Base-by-base conservation (phyloP, 176 grass and related monocot species). In the Juncus effusus region DNA sequence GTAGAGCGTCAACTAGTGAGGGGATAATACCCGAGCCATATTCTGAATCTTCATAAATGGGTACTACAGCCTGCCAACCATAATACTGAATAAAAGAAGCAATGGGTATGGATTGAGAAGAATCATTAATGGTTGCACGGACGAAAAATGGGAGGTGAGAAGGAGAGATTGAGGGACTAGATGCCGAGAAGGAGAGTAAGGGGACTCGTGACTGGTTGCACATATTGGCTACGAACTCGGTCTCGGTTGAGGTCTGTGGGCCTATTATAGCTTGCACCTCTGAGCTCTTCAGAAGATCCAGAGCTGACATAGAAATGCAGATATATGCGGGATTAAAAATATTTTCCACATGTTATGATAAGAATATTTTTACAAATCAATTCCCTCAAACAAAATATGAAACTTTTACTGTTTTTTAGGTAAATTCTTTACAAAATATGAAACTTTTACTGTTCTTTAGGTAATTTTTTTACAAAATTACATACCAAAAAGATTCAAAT, bases 231-330 rank as follows among this genome's bases (percentile, higher is more conserved):
- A 89, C 85, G 78, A 94, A 86, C 16, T 50, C 59, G 7, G 82
- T 45, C 64, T 83, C 73, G 3, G 51, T 10, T 1, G 82, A 80
- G 7, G 69, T 78, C 28, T 5, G 6, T 0, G 82, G 73, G 3
- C 90, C 85, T 37, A 94, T 75, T 55, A 94, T 80, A 39, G 82
- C 82, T 15, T 83, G 82, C 55, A 85, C 85, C 35, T 89, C 59
- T 10, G 10, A 56, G 45, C 85, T 83, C 60, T 72, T 85, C 54
- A 94, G 41, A 10, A 94, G 51, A 57, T 85, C 90, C 59, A 94
- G 13, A 9, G 85, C 90, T 94, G 85, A 35, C 74, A 12, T 5
- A 50, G 12, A 15, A 13, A 47, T 47, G 44, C 9, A 0, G 9
- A 47, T 47, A 1, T 47, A 47, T 47, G 44, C 9, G 6, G 9